Evolutionary conservation across 2,329 filamentous ascomycete genomes (phyloP), one percentile per base, ranked within the genome.

Genomic region (Karstenula rhodostoma): DNA sequence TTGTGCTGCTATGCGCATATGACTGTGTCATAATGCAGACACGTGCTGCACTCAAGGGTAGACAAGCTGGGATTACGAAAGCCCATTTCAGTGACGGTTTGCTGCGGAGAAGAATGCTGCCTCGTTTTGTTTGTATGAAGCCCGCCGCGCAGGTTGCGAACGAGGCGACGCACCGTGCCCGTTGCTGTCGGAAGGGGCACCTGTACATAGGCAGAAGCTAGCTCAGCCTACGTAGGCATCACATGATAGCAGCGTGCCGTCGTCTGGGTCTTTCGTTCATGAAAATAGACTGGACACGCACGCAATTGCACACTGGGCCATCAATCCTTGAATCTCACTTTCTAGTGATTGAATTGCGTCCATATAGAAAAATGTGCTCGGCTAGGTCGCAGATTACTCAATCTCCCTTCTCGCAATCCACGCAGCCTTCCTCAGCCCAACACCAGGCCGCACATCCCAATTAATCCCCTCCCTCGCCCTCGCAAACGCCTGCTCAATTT

Each of bases 391-490:
- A 53, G 29, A 40, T 25, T n/a, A 58, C 44, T 32, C 46, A 48
- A 50, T 43, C 54, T 56, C 47, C 32, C 23, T 42, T 48, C 62
- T 55, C 44, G 67, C 69, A 52, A 73, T 35, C 40, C 61, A 57
- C 37, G 67, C 59, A 51, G 76, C 70, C 48, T 40, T 65, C 50
- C 62, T 67, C 44, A 75, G 33, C 10, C 69, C 68, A 5, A 32
- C 59, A 0, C 74, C 74, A 1, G 74, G 74, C 52, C 61, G 63
- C 7, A 71, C 63, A 33, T 63, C 61, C 66, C 70, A 73, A 67
- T 77, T 70, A 55, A 77, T 72, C 6, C 65, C 64, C 48, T 66
- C 59, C 50, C 74, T 64, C 13, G 71, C 70, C 61, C 64, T 67
- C 40, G 61, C 68, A 66, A 77, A 77, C 42, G 66, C 61, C 19